Evolutionary conservation across 257 asterid genomes (phyloP).

Genomic region (Fraxinus pennsylvanica): DNA sequence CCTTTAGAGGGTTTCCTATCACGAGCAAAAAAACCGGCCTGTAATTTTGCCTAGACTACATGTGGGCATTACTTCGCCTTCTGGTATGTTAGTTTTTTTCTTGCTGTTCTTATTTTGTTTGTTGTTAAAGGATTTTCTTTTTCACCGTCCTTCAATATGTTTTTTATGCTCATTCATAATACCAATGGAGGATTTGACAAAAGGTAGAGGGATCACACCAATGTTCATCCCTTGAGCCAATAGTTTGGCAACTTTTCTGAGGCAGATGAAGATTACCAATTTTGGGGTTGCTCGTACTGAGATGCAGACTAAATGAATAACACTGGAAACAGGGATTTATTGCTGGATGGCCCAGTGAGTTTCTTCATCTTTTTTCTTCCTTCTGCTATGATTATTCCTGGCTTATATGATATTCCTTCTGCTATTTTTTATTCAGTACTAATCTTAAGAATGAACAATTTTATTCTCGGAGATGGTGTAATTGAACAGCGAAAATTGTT

Average conservation of each 20-base stretch:
- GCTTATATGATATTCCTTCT: too few species aligned
- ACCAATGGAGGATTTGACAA: conserved; percentile 45
- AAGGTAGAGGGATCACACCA: conserved; percentile 53
- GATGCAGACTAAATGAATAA: too few species aligned
- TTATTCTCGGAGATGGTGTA: too few species aligned
- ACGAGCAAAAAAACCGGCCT: conserved; percentile 68
- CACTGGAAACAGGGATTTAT: too few species aligned
- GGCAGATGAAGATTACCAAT: too few species aligned
- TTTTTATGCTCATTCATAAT: conserved; percentile 12
- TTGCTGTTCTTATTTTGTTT: conserved; percentile 11
- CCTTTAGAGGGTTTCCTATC: conserved; percentile 64
- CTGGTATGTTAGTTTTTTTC: conserved; percentile 32
- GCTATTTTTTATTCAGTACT: neutral
- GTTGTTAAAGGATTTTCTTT: neutral
- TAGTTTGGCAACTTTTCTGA: conserved; percentile 55
- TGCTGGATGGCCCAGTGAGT: too few species aligned
- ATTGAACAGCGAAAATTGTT: too few species aligned
- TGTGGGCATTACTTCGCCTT: conserved; percentile 37
- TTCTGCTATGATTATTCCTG: too few species aligned
- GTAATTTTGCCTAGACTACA: conserved; percentile 65
- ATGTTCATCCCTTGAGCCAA: conserved; percentile 54
- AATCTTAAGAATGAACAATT: neutral
- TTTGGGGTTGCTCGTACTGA: too few species aligned
- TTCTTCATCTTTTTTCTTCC: too few species aligned
- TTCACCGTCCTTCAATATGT: neutral